Base-by-base conservation (phyloP, 768 basidiomycete genomes). In the Pisolithus tinctorius region DNA sequence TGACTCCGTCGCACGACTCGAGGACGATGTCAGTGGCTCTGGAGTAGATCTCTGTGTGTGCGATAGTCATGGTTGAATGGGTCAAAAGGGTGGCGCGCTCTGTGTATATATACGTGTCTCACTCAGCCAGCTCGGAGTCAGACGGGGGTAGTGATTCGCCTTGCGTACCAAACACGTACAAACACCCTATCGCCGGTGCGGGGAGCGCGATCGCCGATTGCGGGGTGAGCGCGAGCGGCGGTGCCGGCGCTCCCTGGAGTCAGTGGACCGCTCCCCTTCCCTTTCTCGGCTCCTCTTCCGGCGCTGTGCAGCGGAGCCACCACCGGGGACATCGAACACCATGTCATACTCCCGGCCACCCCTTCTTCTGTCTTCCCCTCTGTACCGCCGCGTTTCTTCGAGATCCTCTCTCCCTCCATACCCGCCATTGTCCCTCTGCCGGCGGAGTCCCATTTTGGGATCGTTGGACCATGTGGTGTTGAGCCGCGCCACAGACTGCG, bases 401-500 rank as follows among this genome's bases (percentile, higher is more conserved):
- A 93, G 71, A 60, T 92, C 84, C 20, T 84, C 79, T 31, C 88
- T 75, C 26, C 90, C 89, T 1, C 71, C 90, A 58, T 84, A 91
- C 3, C 79, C 77, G 25, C 69, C 55, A 54, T 48, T 63, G 5
- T 65, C 51, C 73, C 61, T 57, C 55, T 44, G 36, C 14, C 67
- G 45, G 58, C 67, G 58, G 2, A 78, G 69, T 8, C 71, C 78
- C 53, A 80, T 70, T 60, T 76, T 79, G 50, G 85, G 79, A 52
- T 87, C 74, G 69, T 91, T 93, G 4, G 90, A 87, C 90, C 91
- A 94, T 11, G 71, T 65, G 9, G 71, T 82, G 64, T 95, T 94
- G 45, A 91, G 69, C 45, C 86, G 86, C 3, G 93, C 87, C 46
- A 99, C 95, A 13, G 94, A 96, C 76, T 98, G 93, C 7, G 92